phyloP scores from a whole-genome alignment of 2,329 filamentous ascomycete species.

The Rhynchosporium graminicola region DNA sequence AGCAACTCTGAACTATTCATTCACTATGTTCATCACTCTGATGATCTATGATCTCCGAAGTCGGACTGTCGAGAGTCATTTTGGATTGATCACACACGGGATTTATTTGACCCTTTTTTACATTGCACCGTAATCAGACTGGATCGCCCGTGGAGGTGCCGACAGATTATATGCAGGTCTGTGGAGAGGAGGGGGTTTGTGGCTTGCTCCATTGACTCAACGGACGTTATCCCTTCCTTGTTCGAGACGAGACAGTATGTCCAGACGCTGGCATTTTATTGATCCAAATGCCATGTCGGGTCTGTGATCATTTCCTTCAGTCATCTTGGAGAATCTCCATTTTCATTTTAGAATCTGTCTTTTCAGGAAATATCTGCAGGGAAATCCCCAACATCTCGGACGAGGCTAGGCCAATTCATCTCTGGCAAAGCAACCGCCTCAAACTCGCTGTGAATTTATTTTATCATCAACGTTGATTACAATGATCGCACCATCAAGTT shows the following conservation, averaged over 20 bases:
- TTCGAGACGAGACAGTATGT: neutral
- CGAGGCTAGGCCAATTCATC: too few relatives aligned
- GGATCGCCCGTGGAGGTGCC: neutral
- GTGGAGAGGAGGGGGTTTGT: neutral
- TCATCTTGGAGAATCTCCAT: too few relatives aligned
- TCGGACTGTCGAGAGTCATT: constrained; percentile 11
- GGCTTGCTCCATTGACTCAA: constrained; percentile 10
- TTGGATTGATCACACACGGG: neutral
- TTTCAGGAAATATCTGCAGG: too few relatives aligned
- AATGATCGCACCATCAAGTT: too few relatives aligned
- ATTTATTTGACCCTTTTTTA: constrained; percentile 5
- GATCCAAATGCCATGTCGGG: too few relatives aligned
- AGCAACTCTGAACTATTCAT: neutral
- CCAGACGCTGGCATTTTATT: too few relatives aligned
- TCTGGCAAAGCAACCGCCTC: too few relatives aligned
- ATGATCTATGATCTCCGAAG: neutral
- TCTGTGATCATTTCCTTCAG: too few relatives aligned
- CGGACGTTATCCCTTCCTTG: neutral
- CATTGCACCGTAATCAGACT: neutral
- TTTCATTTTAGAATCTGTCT: too few relatives aligned
- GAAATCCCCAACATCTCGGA: too few relatives aligned
- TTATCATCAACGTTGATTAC: too few relatives aligned
- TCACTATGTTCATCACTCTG: neutral
- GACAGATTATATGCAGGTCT: neutral
- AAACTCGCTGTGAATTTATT: too few relatives aligned